phyloP scores from a whole-genome alignment of 495 filamentous ascomycete species.

The Penicillium argentinense region DNA sequence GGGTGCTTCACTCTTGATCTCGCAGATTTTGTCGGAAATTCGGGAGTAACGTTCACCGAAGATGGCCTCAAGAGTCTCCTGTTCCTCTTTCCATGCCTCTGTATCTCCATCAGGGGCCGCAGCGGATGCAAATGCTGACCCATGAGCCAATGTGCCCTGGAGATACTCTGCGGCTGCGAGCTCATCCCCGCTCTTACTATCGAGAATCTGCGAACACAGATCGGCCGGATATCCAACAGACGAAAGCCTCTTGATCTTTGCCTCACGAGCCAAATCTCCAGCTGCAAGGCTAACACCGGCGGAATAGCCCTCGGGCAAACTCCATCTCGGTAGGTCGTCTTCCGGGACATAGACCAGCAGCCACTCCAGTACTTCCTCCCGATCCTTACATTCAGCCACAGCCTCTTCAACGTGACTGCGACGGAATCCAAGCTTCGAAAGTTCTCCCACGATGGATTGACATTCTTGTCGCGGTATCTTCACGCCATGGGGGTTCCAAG shows the following conservation, averaged over 20 bases:
- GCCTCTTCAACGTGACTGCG: slow-evolving; percentile 88
- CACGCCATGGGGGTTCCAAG: slow-evolving; percentile 82
- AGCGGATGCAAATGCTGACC: slow-evolving; percentile 18
- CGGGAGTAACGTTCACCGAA: slow-evolving; percentile 64
- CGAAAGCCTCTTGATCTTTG: slow-evolving; percentile 75
- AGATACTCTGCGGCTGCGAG: slow-evolving; percentile 73
- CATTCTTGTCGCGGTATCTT: slow-evolving; percentile 58
- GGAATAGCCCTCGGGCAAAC: slow-evolving; percentile 83
- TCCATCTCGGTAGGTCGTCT: slow-evolving; percentile 88
- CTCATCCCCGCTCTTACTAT: slow-evolving; percentile 69
- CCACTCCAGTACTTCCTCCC: slow-evolving; percentile 92
- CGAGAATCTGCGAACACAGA: slow-evolving; percentile 72
- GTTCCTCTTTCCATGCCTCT: slow-evolving; percentile 79
- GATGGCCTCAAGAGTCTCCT: slow-evolving; percentile 75
- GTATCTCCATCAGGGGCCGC: slow-evolving; percentile 26
- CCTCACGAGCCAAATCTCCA: slow-evolving; percentile 75
- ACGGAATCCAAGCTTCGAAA: slow-evolving; percentile 76
- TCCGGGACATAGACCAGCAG: slow-evolving; percentile 94
- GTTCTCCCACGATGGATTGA: slow-evolving; percentile 65
- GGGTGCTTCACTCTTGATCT: slow-evolving; percentile 55
- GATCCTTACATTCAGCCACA: slow-evolving; percentile 78
- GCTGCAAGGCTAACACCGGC: slow-evolving; percentile 83
- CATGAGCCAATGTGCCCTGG: slow-evolving; percentile 63
- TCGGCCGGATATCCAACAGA: slow-evolving; percentile 81
- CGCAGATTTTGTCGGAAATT: slow-evolving; percentile 58